A percentile compares a stretch with the other conserved stretches of the same genome.
Evolutionary conservation across 805 yeast genomes (phyloP).

Genomic region (Saturnispora besseyi): DNA sequence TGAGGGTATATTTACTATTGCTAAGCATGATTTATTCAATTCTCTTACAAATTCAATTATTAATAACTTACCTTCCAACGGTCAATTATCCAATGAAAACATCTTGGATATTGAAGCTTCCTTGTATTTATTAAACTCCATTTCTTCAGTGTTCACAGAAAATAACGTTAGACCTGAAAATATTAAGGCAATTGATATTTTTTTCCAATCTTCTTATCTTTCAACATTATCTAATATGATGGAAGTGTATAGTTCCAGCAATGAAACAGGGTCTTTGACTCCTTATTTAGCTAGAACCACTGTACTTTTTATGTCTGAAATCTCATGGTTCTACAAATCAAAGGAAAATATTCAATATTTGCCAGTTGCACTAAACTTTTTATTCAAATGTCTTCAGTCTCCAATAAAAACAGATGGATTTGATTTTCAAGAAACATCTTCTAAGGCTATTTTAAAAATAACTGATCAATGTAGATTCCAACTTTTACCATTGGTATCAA

Average conservation of each 20-base stretch:
- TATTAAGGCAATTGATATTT: conserved; percentile 14
- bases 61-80: conserved; percentile 16
- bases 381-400: conserved; percentile 22
- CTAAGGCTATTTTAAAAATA: conserved; percentile 50
- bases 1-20: conserved; percentile 58
- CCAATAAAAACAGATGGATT: conserved; percentile 1
- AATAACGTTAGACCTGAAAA: conserved; percentile 22
- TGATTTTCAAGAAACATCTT: conserved; percentile 26
- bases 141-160: conserved; percentile 44
- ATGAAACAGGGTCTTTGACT: conserved; percentile 6
- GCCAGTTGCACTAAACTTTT: conserved; percentile 43
- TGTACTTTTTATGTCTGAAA: conserved; percentile 48
- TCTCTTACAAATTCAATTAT: conserved; percentile 33
- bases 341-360: conserved; percentile 37
- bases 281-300: conserved; percentile 37
- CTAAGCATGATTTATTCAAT: conserved; percentile 44
- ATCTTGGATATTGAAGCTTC: conserved; percentile 47
- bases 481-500: conserved; percentile 35
- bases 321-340: conserved; percentile 50
- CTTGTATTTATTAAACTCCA: conserved; percentile 41
- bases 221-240: conserved; percentile 1
- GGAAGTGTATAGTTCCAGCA: not conserved
- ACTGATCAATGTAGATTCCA: conserved; percentile 45
- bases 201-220: conserved; percentile 28
- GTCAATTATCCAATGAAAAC: conserved; percentile 13